These are phyloP conservation scores for Rhodotorula sp. DNA, from an alignment of 1,284 basidiomycete genomes.

Conservation along the genomic window DNA sequence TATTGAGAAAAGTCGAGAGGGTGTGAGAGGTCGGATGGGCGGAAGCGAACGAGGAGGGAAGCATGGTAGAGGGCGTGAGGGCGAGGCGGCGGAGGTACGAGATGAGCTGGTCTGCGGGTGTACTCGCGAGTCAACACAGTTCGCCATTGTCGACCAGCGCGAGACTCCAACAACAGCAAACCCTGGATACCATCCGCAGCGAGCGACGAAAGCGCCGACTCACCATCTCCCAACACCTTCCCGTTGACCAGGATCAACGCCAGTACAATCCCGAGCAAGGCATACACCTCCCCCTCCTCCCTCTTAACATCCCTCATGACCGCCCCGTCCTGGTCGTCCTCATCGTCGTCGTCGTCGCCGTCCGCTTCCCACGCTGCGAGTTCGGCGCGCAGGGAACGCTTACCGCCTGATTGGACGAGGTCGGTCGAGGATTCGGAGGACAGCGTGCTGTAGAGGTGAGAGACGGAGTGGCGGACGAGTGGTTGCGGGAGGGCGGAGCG, in stretches of 20 bases:
- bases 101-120: constrained; percentile 37
- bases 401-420: not conserved
- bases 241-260: constrained; percentile 49
- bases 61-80: constrained; percentile 14
- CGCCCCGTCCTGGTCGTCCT: not conserved
- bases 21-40: constrained; percentile 12
- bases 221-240: constrained; percentile 46
- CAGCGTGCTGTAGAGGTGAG: constrained; percentile 4
- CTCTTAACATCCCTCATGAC: constrained; percentile 34
- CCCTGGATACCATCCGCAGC: not conserved
- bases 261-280: constrained; percentile 46
- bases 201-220: constrained; percentile 5
- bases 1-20: constrained; percentile 22
- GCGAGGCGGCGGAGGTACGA: constrained; percentile 31
- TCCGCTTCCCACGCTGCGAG: constrained; percentile 15
- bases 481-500: constrained; percentile 32
- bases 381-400: constrained; percentile 7
- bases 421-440: not conserved
- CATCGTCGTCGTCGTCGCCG: constrained; percentile 7
- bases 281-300: constrained; percentile 39
- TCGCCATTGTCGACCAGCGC: too few relatives aligned
- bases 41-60: constrained; percentile 20
- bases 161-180: not conserved
- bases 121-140: too few relatives aligned
- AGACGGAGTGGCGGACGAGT: constrained; percentile 15